Percentiles rank a stretch among this genome's conserved stretches.
These are phyloP conservation scores for Marasmius fiardii DNA, from an alignment of 1,284 basidiomycete genomes.

Conservation along the genomic window DNA sequence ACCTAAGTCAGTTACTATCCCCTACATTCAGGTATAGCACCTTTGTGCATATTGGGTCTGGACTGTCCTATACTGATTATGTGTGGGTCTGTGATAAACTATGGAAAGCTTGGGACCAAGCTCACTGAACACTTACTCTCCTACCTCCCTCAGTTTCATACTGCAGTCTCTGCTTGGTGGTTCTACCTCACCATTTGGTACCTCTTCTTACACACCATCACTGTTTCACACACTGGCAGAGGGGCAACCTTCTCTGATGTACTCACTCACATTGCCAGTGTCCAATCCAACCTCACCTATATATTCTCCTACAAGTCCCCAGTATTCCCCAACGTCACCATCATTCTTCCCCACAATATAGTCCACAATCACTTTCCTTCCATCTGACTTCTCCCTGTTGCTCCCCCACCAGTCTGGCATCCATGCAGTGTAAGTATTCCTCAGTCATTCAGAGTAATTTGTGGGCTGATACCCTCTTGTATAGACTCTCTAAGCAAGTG, in stretches of 20 bases:
- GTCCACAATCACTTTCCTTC: constrained; percentile 81
- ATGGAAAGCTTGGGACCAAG: constrained; percentile 78
- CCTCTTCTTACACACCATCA: constrained; percentile 76
- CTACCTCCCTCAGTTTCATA: constrained; percentile 80
- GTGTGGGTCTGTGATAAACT: constrained; percentile 73
- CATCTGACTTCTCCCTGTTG: constrained; percentile 83
- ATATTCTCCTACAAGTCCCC: constrained; percentile 87
- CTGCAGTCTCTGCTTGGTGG: constrained; percentile 83
- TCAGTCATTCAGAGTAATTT: constrained; percentile 18
- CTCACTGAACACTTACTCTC: constrained; percentile 82
- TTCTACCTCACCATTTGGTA: constrained; percentile 79
- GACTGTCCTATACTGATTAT: constrained; percentile 82
- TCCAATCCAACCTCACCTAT: constrained; percentile 79
- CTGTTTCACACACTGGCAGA: constrained; percentile 70
- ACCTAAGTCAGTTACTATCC: constrained; percentile 46
- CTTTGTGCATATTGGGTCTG: constrained; percentile 86
- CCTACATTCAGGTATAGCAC: constrained; percentile 55
- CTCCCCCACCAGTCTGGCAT: constrained; percentile 85
- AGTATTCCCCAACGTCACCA: constrained; percentile 83
- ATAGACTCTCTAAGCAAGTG: constrained; percentile 79
- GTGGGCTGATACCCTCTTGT: constrained; percentile 22
- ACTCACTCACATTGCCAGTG: constrained; percentile 81
- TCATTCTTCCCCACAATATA: constrained; percentile 81
- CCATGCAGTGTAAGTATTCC: constrained; percentile 67
- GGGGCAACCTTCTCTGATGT: constrained; percentile 79